Base-by-base conservation (phyloP, 768 basidiomycete species). In the Mycena leptocephala region DNA sequence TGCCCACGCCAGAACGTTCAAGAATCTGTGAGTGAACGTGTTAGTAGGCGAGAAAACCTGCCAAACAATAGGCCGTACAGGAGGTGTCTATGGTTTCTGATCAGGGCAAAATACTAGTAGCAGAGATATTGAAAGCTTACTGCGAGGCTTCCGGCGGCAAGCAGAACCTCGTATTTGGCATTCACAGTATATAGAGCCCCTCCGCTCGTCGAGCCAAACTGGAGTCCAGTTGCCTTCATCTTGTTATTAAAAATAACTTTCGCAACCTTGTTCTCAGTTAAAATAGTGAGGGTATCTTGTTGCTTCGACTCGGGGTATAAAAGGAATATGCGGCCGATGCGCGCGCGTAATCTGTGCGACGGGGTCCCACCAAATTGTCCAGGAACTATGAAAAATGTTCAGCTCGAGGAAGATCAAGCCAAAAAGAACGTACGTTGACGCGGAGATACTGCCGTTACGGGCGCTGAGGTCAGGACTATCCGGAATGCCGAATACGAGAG, bases 291-390 rank as follows among this genome's bases (percentile, higher is more conserved):
- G 9, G 56, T 77, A 32, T 37, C 20, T 14, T 70, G 71, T 56
- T 72, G 71, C 48, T 77, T 26, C 16, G 71, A 63, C 22, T 41
- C 24, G 9, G 76, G 76, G 48, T 77, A 77, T 30, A 77, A 55
- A 9, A 77, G 66, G 76, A 69, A 26, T 77, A 77, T 28, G 76
- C 76, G 11, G 76, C 76, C 18, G 76, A 77, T 2, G 76, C 71
- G 5, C 76, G 76, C 67, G 76, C 0, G 65, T 77, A 22, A 74
- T 56, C 43, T 69, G 48, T 4, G 71, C 76, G 13, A 72, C 70
- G n/a, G 75, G 75, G 35, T 77, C 67, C 71, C 72, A 77, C 76
- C 76, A 77, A 48, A 77, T 73, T 18, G 76, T 73, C 76, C 76
- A 77, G 1, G 76, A 76, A 22, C 75, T 76, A 39, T 26, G 16